A percentile compares a stretch with the other conserved stretches of the same genome.
Conservation (phyloP, 2,329 filamentous ascomycete species). For the Scedosporium dehoogii region DNA sequence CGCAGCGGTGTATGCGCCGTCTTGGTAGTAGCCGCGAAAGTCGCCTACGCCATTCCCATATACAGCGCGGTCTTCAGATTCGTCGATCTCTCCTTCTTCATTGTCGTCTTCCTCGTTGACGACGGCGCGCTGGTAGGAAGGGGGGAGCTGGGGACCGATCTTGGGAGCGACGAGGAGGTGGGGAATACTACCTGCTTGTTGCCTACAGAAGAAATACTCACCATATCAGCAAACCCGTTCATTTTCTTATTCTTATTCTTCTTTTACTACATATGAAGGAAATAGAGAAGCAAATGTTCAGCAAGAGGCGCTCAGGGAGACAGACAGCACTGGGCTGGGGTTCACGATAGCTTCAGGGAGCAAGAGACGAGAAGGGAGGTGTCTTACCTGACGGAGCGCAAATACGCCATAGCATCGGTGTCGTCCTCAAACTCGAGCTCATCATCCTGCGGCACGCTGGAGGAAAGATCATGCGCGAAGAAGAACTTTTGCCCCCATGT, state of each 20-base stretch:
- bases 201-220: constrained; percentile 42
- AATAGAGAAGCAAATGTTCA: constrained; percentile 5
- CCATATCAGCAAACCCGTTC: constrained; percentile 33
- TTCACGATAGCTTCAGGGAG: constrained; percentile 17
- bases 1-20: constrained; percentile 68
- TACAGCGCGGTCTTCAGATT: constrained; percentile 16
- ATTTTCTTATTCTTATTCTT: not conserved
- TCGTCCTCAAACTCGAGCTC: constrained; percentile 60
- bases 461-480: constrained; percentile 51
- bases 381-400: constrained; percentile 60
- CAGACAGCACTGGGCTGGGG: not conserved
- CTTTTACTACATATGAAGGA: constrained; percentile 9
- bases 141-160: constrained; percentile 40
- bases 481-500: constrained; percentile 64
- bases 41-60: constrained; percentile 42
- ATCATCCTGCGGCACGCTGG: constrained; percentile 36
- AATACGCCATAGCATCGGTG: constrained; percentile 58
- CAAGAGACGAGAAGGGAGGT: constrained; percentile 8
- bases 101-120: constrained; percentile 15
- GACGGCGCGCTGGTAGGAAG: constrained; percentile 19
- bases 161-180: constrained; percentile 57
- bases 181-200: constrained; percentile 66
- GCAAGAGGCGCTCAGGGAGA: constrained; percentile 8
- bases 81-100: constrained; percentile 18
- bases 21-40: constrained; percentile 57